A percentile compares a stretch with the other conserved stretches of the same genome.
Evolutionary conservation across 2,329 filamentous ascomycete genomes (phyloP).

Genomic region (Amphichorda felina): DNA sequence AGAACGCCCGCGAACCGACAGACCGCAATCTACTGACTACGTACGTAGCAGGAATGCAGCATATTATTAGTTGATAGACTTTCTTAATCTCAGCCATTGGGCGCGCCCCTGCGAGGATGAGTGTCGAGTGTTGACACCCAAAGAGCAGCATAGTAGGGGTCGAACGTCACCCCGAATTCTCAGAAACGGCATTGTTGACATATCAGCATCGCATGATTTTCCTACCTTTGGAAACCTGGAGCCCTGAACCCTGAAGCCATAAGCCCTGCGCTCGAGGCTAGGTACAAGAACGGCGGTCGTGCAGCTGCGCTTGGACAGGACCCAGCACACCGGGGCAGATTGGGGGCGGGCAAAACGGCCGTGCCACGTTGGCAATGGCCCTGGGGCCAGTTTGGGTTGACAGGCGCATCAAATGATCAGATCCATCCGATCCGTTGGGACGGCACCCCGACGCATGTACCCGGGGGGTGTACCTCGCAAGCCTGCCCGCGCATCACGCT

Average conservation of each 20-base stretch:
- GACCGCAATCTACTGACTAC: too few species aligned
- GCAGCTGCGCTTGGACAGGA: neutral
- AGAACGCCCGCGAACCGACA: too few species aligned
- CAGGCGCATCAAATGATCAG: slow-evolving; percentile 4
- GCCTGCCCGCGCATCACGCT: too few species aligned
- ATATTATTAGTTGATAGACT: too few species aligned
- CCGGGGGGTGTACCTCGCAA: slow-evolving; percentile 1
- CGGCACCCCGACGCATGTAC: neutral
- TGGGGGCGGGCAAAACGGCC: slow-evolving; percentile 3
- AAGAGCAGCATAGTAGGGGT: neutral
- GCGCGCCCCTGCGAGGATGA: too few species aligned
- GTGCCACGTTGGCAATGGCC: slow-evolving; percentile 5
- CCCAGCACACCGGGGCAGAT: neutral
- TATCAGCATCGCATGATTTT: neutral
- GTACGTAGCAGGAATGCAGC: too few species aligned
- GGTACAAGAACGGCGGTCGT: too few species aligned
- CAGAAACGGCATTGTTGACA: too few species aligned
- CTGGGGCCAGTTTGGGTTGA: too few species aligned
- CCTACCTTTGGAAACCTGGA: neutral
- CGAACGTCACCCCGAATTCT: neutral
- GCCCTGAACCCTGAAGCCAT: neutral
- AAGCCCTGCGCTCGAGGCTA: too few species aligned
- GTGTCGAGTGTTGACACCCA: too few species aligned
- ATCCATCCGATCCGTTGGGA: slow-evolving; percentile 2
- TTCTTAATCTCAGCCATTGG: too few species aligned